phyloP scores from a whole-genome alignment of 768 basidiomycete species.

The Vararia minispora region DNA sequence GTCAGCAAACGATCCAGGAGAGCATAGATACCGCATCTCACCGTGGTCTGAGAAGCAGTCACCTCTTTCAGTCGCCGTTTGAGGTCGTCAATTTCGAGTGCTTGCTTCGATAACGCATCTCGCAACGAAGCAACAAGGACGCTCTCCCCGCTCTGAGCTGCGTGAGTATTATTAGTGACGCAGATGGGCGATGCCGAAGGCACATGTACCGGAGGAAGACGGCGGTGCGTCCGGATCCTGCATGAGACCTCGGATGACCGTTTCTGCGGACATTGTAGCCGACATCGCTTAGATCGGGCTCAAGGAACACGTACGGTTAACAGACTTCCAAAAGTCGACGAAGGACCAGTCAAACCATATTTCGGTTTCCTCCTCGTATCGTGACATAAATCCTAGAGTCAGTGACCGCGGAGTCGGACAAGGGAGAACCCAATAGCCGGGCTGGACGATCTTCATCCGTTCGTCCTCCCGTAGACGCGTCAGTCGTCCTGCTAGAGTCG shows the following conservation, averaged over 20 bases:
- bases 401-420: constrained; percentile 29
- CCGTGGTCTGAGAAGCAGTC: constrained; percentile 20
- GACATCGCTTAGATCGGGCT: not conserved
- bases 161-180: constrained; percentile 3
- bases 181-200: not conserved
- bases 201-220: constrained; percentile 42
- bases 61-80: constrained; percentile 46
- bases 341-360: constrained; percentile 99
- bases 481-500: constrained; percentile 82
- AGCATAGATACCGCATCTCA: constrained; percentile 24
- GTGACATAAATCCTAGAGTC: constrained; percentile 25
- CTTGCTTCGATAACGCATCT: constrained; percentile 72
- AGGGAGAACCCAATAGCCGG: constrained; percentile 65
- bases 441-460: constrained; percentile 82
- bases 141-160: constrained; percentile 65
- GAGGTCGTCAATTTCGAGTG: constrained; percentile 65
- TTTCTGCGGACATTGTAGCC: constrained; percentile 32
- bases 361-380: constrained; percentile 55
- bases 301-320: constrained; percentile 54
- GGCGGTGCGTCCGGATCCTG: constrained; percentile 58
- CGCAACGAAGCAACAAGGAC: constrained; percentile 77
- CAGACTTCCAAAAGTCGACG: constrained; percentile 97
- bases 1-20: not conserved
- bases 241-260: constrained; percentile 63
- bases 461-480: constrained; percentile 84